These are phyloP conservation scores for Puccinia hordei DNA, from an alignment of 1,284 basidiomycete species.

Conservation along the genomic window DNA sequence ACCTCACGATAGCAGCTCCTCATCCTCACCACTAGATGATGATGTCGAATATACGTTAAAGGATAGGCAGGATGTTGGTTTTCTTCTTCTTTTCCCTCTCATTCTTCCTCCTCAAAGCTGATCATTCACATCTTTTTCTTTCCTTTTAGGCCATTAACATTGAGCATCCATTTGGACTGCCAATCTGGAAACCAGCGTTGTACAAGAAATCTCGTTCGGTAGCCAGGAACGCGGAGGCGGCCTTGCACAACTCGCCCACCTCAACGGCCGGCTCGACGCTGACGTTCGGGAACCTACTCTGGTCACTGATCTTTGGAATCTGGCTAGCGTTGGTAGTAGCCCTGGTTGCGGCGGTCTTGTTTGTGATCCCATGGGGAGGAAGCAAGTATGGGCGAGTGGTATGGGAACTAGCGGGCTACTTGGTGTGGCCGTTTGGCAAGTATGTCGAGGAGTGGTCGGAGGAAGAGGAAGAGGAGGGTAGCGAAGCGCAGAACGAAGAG, in stretches of 20 bases:
- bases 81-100: background rate
- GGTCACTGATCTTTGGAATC: constrained; percentile 84
- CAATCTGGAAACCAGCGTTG: constrained; percentile 98
- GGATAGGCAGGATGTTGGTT: constrained; percentile 84
- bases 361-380: constrained; percentile 74
- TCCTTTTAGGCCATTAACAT: constrained; percentile 59
- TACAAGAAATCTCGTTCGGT: constrained; percentile 98
- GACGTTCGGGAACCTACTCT: constrained; percentile 82
- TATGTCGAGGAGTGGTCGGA: constrained; percentile 83
- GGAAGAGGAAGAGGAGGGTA: constrained; percentile 59
- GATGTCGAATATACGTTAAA: constrained; percentile 87
- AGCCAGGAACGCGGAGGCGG: constrained; percentile 91
- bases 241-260: constrained; percentile 86
- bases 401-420: constrained; percentile 91
- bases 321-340: constrained; percentile 81
- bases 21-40: constrained; percentile 58
- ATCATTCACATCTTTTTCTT: background rate
- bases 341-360: constrained; percentile 70
- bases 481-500: constrained; percentile 31
- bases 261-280: constrained; percentile 87
- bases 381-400: constrained; percentile 81
- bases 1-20: background rate
- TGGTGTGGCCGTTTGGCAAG: constrained; percentile 95
- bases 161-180: constrained; percentile 97
- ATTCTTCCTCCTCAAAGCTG: background rate